Evolutionary conservation across 768 basidiomycete species (phyloP).

Genomic region (Collybia sp.): DNA sequence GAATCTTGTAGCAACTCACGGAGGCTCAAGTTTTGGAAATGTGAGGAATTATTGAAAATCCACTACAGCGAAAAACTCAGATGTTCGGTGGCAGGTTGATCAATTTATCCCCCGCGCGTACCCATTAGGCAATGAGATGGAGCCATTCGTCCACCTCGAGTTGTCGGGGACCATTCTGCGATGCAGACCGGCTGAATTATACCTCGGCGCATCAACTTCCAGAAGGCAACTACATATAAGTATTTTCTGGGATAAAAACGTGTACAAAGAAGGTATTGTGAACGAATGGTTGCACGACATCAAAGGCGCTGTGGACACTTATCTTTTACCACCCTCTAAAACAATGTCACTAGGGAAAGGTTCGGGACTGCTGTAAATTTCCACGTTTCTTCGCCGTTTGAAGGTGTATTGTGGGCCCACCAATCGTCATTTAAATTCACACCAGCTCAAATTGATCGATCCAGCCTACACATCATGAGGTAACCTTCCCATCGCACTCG

Average conservation of each 20-base stretch:
- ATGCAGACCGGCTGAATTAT: constrained; percentile 41
- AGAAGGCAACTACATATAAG: constrained; percentile 25
- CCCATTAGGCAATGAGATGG: constrained; percentile 15
- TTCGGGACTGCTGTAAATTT: too few relatives aligned
- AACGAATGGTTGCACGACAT: constrained; percentile 47
- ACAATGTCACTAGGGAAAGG: background rate
- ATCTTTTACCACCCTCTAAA: constrained; percentile 13
- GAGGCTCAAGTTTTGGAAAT: constrained; percentile 26
- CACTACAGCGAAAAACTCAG: background rate
- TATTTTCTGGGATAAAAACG: constrained; percentile 39
- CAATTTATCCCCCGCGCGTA: constrained; percentile 28
- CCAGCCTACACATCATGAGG: too few relatives aligned
- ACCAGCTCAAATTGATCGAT: too few relatives aligned
- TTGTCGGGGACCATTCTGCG: constrained; percentile 23
- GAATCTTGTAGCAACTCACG: constrained; percentile 9
- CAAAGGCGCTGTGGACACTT: constrained; percentile 24
- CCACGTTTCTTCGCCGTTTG: too few relatives aligned
- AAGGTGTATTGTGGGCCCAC: too few relatives aligned
- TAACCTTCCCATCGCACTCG: too few relatives aligned
- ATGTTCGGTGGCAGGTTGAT: constrained; percentile 22
- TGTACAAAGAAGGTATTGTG: constrained; percentile 34
- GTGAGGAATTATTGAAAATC: constrained; percentile 16
- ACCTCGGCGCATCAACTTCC: constrained; percentile 35
- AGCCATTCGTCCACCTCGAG: constrained; percentile 12
- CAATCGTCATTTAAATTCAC: too few relatives aligned